Base-by-base conservation (phyloP, 208 protist genomes). In the Trypanosoma platydactyli region DNA sequence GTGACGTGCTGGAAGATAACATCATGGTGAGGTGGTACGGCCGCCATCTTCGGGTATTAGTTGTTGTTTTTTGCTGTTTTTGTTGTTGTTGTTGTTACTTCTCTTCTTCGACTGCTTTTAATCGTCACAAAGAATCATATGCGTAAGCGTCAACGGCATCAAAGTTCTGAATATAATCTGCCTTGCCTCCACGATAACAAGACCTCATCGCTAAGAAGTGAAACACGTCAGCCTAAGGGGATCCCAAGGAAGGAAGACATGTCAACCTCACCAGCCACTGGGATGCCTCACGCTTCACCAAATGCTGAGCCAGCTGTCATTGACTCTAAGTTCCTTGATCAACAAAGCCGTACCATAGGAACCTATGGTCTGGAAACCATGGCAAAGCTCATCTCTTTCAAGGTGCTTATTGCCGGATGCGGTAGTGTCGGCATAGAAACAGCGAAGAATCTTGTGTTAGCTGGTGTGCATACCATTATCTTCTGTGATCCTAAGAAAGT, bases 341-440 rank as follows among this genome's bases (percentile, higher is more conserved):
- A 94, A 73, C 93, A 97, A 64, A 96, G 86, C 65, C 87, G 94
- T 24, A 96, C 95, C 16, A 91, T 96, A 56, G 95, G 93, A 46
- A 94, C 91, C 20, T 93, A 97, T 66, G 94, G 94, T 30, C 68
- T 93, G 24, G 92, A 98, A 62, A 96, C 94, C 13, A 95, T 96
- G 89, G 68, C 83, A 4, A 95, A 94, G 73, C 81, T 98, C 24
- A 90, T 91, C 59, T 81, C 80, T 27, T 90, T 94, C 56, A 92
- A 94, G 60, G 89, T 98, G 15, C 76, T 97, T 44, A 92, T 98
- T 57, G 84, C 94, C 27, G 95, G 95, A 25, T 93, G 96, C 46
- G 85, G 84, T 54, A 92, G 92, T 16, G 79, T 97, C 6, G 95
- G 95, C 22, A 71, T 95, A 42, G 95, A 98, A 80, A 76, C 92